Base-by-base conservation (phyloP, 2,329 filamentous ascomycete species). In the Penicillium sp. region DNA sequence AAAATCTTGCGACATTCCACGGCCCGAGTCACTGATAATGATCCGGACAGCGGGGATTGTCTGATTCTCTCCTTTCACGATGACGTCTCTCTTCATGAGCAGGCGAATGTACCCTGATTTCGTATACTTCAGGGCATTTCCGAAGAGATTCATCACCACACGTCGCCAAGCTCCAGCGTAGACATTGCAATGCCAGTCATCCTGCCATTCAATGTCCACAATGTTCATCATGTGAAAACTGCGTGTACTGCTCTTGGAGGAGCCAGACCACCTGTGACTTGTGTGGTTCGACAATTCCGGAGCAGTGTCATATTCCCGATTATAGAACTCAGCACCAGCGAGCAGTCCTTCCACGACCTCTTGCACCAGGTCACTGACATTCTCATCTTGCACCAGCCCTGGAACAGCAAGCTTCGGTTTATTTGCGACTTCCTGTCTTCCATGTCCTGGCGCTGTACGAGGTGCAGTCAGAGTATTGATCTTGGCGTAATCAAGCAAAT, bases 121-220 rank as follows among this genome's bases (percentile, higher is more conserved):
- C 0, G 68, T 72, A 42, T 73, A 72, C 44, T 73, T 74, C 7
- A 74, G 51, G 0, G 69, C 60, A 51, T 74, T 74, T 2, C 67
- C 67, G 6, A 73, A 65, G 1, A 72, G 41, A 33, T 73, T 72
- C 67, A 71, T 72, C 27, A 71, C 60, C 10, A 74, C 62, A 2
- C 69, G 59, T 22, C 67, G 64, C 57, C 70, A 69, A 1, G 67
- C 68, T 2, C 70, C 71, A 0, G 67, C 62, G 13, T 74, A 67
- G 1, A 67, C 66, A 3, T 56, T 55, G 13, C 69, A 71, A 2
- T 54, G 47, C 70, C 72, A 75, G 17, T 57, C 54, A 11, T 51
- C 50, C 13, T 60, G 51, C 6, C 54, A 52, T 15, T 72, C 63
- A 10, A 73, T 65, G n/a, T 74, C 59, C 8, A 73, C 49, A 6